These are phyloP conservation scores for Komagataea norvegica DNA, from an alignment of 1,139 yeast genomes.

Conservation along the genomic window DNA sequence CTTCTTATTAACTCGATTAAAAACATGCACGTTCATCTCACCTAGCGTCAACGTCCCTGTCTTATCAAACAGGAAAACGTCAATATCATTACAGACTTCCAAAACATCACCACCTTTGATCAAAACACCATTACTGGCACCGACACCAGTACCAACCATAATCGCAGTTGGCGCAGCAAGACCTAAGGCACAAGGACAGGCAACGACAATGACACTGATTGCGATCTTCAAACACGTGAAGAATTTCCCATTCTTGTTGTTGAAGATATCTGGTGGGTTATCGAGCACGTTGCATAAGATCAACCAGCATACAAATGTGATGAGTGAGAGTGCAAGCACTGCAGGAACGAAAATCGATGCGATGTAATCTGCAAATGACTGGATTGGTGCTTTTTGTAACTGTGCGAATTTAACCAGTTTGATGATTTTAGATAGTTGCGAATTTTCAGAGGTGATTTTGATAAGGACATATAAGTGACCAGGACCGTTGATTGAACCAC, in stretches of 20 bases:
- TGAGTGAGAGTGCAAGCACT: slow-evolving; percentile 54
- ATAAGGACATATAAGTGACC: slow-evolving; percentile 69
- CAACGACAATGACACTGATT: slow-evolving; percentile 93
- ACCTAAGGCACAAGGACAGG: slow-evolving; percentile 97
- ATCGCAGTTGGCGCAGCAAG: slow-evolving; percentile 97
- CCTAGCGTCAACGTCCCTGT: slow-evolving; percentile 95
- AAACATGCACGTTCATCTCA: slow-evolving; percentile 52
- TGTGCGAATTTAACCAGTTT: slow-evolving; percentile 87
- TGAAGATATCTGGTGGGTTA: slow-evolving; percentile 54
- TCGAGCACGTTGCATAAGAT: slow-evolving; percentile 35
- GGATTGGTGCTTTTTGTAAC: slow-evolving; percentile 83
- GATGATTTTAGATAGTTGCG: slow-evolving; percentile 85
- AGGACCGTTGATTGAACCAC: slow-evolving; percentile 86
- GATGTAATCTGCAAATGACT: slow-evolving; percentile 76
- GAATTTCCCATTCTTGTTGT: slow-evolving; percentile 51
- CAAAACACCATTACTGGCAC: slow-evolving; percentile 83
- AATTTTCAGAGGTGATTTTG: slow-evolving; percentile 68
- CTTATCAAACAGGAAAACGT: slow-evolving; percentile 81
- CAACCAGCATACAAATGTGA: slow-evolving; percentile 72
- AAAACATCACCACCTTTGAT: slow-evolving; percentile 91
- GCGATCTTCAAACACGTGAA: slow-evolving; percentile 74
- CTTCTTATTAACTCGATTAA: slow-evolving; percentile 21
- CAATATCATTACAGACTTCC: slow-evolving; percentile 64
- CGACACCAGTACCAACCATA: slow-evolving; percentile 98
- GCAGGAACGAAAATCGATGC: slow-evolving; percentile 86